Conservation (phyloP, 352 stramenopile species). For the Pythium utonaiense region DNA sequence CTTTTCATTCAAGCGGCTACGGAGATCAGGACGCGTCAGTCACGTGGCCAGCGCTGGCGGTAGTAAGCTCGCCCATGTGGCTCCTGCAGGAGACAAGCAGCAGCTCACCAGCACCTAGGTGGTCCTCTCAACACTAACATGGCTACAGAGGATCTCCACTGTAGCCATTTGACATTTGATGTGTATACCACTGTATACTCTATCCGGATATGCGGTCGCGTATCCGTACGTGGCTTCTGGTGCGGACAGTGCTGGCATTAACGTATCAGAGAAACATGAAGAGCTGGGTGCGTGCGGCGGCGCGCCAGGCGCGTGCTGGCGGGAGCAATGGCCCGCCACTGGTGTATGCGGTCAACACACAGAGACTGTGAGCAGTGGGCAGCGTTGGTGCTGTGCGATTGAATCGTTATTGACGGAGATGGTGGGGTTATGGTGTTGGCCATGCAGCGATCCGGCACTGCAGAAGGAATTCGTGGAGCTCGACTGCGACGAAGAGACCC, state of each 20-base stretch:
- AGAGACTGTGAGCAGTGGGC: slow-evolving; percentile 37
- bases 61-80: background rate
- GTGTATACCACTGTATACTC: background rate
- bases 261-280: slow-evolving; percentile 60
- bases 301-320: slow-evolving; percentile 47
- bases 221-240: background rate
- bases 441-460: slow-evolving; percentile 47
- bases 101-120: background rate
- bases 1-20: background rate
- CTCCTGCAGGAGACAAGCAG: background rate
- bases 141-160: background rate
- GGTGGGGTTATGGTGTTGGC: background rate
- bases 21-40: background rate
- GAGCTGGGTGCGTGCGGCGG: slow-evolving; percentile 65
- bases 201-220: slow-evolving; percentile 8
- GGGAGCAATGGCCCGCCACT: slow-evolving; percentile 48
- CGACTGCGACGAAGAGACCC: slow-evolving; percentile 73
- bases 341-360: slow-evolving; percentile 54
- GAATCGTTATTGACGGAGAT: background rate
- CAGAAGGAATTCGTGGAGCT: slow-evolving; percentile 63
- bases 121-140: background rate
- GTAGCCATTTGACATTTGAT: background rate
- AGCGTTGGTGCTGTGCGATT: background rate
- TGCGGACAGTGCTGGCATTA: too few relatives aligned
- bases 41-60: background rate